Base-by-base conservation (phyloP, 352 stramenopile genomes). In the Hyaloperonospora arabidopsidis region DNA sequence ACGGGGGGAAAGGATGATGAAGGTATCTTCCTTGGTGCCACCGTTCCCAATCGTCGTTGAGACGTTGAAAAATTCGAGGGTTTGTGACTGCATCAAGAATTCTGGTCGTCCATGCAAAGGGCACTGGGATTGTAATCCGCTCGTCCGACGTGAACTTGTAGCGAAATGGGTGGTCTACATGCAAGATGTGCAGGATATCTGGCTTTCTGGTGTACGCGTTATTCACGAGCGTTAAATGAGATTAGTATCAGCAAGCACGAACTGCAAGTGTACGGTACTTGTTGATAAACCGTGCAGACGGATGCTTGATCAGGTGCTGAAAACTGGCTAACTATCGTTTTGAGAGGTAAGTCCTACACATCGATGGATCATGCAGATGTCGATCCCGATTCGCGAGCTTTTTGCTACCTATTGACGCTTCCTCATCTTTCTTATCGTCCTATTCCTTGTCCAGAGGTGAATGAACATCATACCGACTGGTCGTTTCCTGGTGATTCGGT, bases 221-320 rank as follows among this genome's bases (percentile, higher is more conserved):
- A 4, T 32, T 32, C 8, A 4, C 25, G 25, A 32, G 25, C 25
- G 4, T 32, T 4, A 32, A 32, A 32, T 4, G 25, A 8, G 25
- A 32, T 32, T 32, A 32, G 25, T 32, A 32, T 32, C 25, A 32
- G 25, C 25, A 32, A 8, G 83, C 86, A 22, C 82, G 78, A 0
- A 88, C 78, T 15, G 82, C 74, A 17, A 93, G 78, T 61, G 90
- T 93, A 8, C 79, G 70, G 53, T 86, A 90, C 41, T 90, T 93
- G 36, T 88, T 76, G 39, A 93, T 84, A 40, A 88, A 64, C 35
- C 90, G 74, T 1, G 64, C 70, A 2, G 79, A 85, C 6, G 74
- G 25, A 8, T 32, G 0, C 86, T 57, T 84, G 65, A 45, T 88
- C 74, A 1, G 82, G 78, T 2, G 76, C 61, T 8, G 65, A 63